phyloP scores from a whole-genome alignment of 805 yeast genomes.

The Millerago galiae region DNA sequence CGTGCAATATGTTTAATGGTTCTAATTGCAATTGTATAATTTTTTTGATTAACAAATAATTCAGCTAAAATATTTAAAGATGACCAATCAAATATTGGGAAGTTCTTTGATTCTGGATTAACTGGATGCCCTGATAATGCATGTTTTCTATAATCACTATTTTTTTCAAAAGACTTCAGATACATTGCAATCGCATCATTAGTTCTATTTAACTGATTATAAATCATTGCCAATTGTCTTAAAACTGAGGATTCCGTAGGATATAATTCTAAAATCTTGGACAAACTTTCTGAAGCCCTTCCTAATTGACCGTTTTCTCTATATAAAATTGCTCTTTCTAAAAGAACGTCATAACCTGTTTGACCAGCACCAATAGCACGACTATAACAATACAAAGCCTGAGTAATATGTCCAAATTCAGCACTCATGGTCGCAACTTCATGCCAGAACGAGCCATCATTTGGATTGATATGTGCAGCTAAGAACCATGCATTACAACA shows the following conservation, averaged over 20 bases:
- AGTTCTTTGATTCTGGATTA: slow-evolving; percentile 9
- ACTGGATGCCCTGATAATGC: not conserved
- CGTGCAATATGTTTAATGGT: slow-evolving; percentile 67
- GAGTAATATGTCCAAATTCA: slow-evolving; percentile 61
- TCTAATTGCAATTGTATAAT: slow-evolving; percentile 57
- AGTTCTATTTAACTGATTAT: slow-evolving; percentile 47
- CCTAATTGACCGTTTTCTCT: slow-evolving; percentile 59
- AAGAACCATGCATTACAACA: slow-evolving; percentile 77
- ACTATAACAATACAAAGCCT: slow-evolving; percentile 74
- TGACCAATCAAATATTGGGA: slow-evolving; percentile 76
- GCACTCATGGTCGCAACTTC: slow-evolving; percentile 63
- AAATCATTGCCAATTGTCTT: slow-evolving; percentile 50
- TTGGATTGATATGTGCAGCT: slow-evolving; percentile 72
- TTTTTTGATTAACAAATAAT: slow-evolving; percentile 61
- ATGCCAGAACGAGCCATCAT: slow-evolving; percentile 75
- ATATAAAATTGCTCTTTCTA: slow-evolving; percentile 61
- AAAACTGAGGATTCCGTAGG: slow-evolving; percentile 58
- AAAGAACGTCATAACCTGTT: slow-evolving; percentile 48
- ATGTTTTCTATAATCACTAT: slow-evolving; percentile 37
- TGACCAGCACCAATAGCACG: slow-evolving; percentile 47
- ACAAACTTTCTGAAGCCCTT: slow-evolving; percentile 70
- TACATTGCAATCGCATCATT: slow-evolving; percentile 74
- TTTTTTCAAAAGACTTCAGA: slow-evolving; percentile 53
- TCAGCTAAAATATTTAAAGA: slow-evolving; percentile 81
- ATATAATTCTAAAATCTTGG: slow-evolving; percentile 44